A percentile compares a stretch with the other conserved stretches of the same genome.
Evolutionary conservation across 352 stramenopile species (phyloP).

Genomic region (Blastocystis sp.): DNA sequence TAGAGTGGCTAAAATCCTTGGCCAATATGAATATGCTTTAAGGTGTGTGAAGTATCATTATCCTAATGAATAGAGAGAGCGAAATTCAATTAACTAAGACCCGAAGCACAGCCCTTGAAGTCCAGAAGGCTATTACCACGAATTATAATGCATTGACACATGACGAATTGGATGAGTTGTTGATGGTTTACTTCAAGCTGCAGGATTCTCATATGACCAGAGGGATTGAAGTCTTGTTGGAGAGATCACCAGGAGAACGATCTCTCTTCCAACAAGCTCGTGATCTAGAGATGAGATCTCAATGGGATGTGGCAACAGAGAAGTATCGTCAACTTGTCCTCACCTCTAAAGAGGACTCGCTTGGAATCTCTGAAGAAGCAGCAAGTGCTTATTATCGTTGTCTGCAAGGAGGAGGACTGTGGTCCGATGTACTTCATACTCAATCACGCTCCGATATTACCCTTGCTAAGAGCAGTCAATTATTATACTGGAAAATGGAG

Average conservation of each 20-base stretch:
- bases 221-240: not conserved
- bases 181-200: constrained; percentile 34
- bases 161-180: not conserved
- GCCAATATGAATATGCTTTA: constrained; percentile 6
- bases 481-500: constrained; percentile 60
- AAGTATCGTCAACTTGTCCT: not conserved
- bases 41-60: not conserved
- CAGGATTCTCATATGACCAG: not conserved
- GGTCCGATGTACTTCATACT: not conserved
- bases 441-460: not conserved
- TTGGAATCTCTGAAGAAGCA: not conserved
- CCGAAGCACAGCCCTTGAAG: not conserved
- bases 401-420: not conserved
- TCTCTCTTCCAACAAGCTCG: constrained; percentile 32
- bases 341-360: not conserved
- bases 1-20: not conserved
- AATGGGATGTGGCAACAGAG: constrained; percentile 15
- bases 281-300: constrained; percentile 39
- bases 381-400: constrained; percentile 25
- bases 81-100: not conserved
- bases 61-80: not conserved
- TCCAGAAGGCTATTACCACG: not conserved
- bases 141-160: not conserved
- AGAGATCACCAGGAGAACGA: not conserved
- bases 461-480: not conserved